Conservation (phyloP, 345 rosid genomes). For the Bretschneidera sinensis region DNA sequence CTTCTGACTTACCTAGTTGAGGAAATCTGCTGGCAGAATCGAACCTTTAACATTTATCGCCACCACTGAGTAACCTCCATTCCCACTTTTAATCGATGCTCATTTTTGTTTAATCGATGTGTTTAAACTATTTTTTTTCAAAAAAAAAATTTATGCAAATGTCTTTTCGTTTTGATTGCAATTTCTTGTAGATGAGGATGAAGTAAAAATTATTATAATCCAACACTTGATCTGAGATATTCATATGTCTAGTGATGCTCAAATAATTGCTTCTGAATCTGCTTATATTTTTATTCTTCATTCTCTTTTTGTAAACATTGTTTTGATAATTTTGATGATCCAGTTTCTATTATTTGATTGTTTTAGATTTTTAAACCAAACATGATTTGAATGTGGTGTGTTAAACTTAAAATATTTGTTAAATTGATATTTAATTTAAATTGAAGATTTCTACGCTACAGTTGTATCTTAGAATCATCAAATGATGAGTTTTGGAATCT, state of each 20-base stretch:
- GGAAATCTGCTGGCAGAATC: constrained; percentile 65
- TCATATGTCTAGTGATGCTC: constrained; percentile 32
- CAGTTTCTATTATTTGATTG: not conserved
- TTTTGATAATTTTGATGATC: no score
- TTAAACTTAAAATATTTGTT: not conserved
- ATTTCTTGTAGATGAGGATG: constrained; percentile 35
- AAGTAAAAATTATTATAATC: constrained; percentile 38
- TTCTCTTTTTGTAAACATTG: no score
- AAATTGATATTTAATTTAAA: not conserved
- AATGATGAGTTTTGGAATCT: constrained; percentile 49
- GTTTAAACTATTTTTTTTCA: no score
- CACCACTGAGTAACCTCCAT: constrained; percentile 46
- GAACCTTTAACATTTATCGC: constrained; percentile 46
- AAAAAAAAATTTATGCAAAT: no score
- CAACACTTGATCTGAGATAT: constrained; percentile 67
- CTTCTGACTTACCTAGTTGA: constrained; percentile 46
- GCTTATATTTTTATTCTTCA: not conserved
- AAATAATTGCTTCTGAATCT: constrained; percentile 47
- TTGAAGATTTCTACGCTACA: no score
- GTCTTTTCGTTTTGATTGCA: not conserved
- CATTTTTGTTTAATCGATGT: no score
- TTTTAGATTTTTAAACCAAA: no score
- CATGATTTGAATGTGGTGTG: no score
- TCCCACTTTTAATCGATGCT: not conserved
- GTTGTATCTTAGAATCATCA: constrained; percentile 15